Conservation (phyloP, 345 rosid genomes). For the Citrus sp. region DNA sequence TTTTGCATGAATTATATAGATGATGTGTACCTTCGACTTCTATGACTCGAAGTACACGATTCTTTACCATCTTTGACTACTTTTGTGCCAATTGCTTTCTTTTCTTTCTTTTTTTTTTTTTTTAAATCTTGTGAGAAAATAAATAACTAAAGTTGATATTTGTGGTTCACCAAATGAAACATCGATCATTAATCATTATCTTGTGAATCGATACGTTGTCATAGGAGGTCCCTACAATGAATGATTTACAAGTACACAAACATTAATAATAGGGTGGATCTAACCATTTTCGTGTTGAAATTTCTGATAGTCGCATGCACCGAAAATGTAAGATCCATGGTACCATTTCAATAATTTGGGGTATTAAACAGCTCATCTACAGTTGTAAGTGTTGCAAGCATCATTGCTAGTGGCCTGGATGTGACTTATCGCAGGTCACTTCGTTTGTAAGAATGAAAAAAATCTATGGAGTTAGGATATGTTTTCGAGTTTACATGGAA, state of each 20-base stretch:
- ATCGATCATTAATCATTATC: neutral
- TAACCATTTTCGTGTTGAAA: neutral
- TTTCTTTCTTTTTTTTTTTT: too few relatives aligned
- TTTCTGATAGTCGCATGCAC: too few relatives aligned
- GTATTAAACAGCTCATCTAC: neutral
- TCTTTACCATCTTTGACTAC: neutral
- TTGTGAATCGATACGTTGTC: neutral
- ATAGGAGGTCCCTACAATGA: neutral
- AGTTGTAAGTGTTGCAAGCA: neutral
- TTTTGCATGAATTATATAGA: neutral
- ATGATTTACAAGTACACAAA: too few relatives aligned
- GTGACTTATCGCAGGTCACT: neutral
- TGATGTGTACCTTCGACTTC: neutral
- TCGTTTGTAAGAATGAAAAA: neutral
- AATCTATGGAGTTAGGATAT: too few relatives aligned
- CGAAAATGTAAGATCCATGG: neutral
- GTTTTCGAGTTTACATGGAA: too few relatives aligned
- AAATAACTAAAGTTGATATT: too few relatives aligned
- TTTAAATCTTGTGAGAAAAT: neutral
- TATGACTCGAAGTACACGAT: neutral
- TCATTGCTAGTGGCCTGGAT: neutral
- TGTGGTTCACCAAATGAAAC: too few relatives aligned
- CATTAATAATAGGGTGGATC: neutral
- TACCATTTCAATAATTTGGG: neutral
- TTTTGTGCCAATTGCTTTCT: neutral